A percentile compares a stretch with the other conserved stretches of the same genome.
Evolutionary conservation across 83 land plant species (phyloP).

Genomic region (Thuja plicata): DNA sequence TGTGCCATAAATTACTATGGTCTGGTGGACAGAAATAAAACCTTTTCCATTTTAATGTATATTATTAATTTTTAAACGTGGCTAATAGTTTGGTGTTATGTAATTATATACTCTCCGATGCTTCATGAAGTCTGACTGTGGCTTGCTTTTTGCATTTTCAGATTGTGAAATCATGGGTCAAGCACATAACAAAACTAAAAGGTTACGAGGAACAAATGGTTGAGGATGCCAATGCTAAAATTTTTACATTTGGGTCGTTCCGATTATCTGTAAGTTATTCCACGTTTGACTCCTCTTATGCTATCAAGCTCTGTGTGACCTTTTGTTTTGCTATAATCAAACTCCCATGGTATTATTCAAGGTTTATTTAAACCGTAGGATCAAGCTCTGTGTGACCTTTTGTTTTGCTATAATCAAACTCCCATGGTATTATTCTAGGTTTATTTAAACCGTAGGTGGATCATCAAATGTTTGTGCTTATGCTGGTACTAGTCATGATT

Average conservation of each 20-base stretch:
- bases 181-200: conserved; percentile 58
- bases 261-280: conserved; percentile 73
- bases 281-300: neutral
- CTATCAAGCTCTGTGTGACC: neutral
- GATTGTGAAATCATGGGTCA: conserved; percentile 94
- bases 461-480: neutral
- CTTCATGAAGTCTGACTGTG: neutral
- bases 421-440: neutral
- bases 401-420: neutral
- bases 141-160: conserved; percentile 7
- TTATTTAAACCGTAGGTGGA: neutral
- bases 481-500: neutral
- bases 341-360: neutral
- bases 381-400: neutral
- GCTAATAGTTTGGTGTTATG: neutral
- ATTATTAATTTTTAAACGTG: neutral
- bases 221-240: conserved; percentile 86
- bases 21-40: neutral
- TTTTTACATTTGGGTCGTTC: conserved; percentile 96
- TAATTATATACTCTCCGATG: neutral
- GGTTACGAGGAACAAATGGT: conserved; percentile 77
- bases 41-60: neutral
- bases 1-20: neutral
- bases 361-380: no score
- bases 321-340: neutral